Percentiles rank a stretch among this genome's conserved stretches.
These are phyloP conservation scores for Picea abies DNA, from an alignment of 83 land plant genomes.

Conservation along the genomic window DNA sequence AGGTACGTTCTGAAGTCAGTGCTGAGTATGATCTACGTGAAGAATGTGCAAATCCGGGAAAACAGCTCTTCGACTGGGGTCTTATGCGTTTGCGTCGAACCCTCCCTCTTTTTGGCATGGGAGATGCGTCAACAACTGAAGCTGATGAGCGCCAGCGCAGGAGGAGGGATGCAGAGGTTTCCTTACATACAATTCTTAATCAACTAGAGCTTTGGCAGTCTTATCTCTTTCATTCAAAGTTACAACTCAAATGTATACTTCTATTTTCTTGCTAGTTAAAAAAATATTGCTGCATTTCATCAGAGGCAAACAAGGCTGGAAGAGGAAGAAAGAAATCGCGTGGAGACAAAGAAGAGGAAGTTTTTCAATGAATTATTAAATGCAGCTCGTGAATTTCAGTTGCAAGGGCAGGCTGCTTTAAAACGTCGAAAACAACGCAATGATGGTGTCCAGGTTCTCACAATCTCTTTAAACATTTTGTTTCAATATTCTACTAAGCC, in stretches of 20 bases:
- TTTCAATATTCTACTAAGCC: neutral
- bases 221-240: neutral
- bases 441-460: conserved; percentile 84
- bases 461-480: neutral
- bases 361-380: conserved; percentile 91
- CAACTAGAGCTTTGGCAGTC: neutral
- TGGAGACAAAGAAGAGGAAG: conserved; percentile 80
- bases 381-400: conserved; percentile 74
- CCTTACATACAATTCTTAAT: neutral
- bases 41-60: conserved; percentile 70
- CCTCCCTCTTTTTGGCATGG: conserved; percentile 57
- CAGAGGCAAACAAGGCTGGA: conserved; percentile 90
- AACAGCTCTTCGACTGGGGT: conserved; percentile 93
- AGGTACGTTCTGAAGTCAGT: conserved; percentile 73
- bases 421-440: conserved; percentile 89
- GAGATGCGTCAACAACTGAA: conserved; percentile 65
- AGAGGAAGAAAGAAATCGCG: conserved; percentile 80
- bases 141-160: conserved; percentile 81
- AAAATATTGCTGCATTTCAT: conserved; percentile 11
- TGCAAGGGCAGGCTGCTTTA: conserved; percentile 71
- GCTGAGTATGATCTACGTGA: conserved; percentile 77
- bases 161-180: conserved; percentile 92
- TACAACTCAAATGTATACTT: neutral
- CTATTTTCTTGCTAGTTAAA: neutral
- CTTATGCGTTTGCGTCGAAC: conserved; percentile 74